Evolutionary conservation across 176 grass and related monocot genomes (phyloP).

Genomic region (Avena insularis): DNA sequence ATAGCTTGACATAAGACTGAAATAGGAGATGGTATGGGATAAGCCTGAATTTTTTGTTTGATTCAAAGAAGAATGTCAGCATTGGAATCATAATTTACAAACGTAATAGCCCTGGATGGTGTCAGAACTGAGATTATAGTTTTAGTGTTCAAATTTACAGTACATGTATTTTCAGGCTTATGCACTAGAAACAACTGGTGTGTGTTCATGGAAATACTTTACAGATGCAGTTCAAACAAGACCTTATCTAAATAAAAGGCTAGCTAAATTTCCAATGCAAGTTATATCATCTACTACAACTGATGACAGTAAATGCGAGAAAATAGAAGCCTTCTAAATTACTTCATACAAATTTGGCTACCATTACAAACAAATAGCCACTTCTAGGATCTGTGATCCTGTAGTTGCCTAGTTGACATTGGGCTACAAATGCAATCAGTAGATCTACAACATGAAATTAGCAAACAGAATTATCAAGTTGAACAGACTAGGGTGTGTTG

Average conservation of each 20-base stretch:
- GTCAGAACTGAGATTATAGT: background rate
- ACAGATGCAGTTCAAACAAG: conserved; percentile 1
- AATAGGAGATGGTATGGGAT: conserved; percentile 10
- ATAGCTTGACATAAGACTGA: conserved; percentile 19
- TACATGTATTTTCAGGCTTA: conserved; percentile 2
- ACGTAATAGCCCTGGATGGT: background rate
- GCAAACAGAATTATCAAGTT: conserved; percentile 18
- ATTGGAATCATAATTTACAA: conserved; percentile 13
- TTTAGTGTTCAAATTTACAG: background rate
- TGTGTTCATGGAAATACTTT: background rate
- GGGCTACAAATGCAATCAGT: background rate
- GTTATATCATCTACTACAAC: background rate
- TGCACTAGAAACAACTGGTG: conserved; percentile 37
- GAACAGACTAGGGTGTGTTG: background rate
- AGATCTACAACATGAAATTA: background rate
- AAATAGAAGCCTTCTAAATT: background rate
- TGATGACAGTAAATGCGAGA: conserved; percentile 14
- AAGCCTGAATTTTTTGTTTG: background rate
- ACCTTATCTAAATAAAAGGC: background rate
- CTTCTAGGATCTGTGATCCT: background rate
- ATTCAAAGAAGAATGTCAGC: conserved; percentile 23
- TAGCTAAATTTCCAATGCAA: background rate
- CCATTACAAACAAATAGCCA: background rate
- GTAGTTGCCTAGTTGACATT: background rate
- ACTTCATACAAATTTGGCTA: conserved; percentile 26